Evolutionary conservation across 176 grass and related monocot genomes (phyloP), one percentile per base, ranked within the genome.

Genomic region (Bonia amplexicaulis): DNA sequence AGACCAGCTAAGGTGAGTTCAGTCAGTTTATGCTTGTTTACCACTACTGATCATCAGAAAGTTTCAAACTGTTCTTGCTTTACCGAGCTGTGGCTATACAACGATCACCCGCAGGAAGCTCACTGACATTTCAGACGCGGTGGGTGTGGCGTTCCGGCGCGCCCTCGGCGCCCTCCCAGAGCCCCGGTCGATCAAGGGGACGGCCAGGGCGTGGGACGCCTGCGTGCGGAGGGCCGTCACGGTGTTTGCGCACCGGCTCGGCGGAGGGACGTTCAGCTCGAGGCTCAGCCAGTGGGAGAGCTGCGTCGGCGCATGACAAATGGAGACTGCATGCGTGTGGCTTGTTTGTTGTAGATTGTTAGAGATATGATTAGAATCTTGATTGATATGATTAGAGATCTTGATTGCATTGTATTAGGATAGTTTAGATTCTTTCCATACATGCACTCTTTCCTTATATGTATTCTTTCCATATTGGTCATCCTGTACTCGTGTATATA

Each of bases 201-300:
- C 70, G 12, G 64, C 46, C 4, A 27, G 17, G 46, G 71, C 33
- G 0, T 90, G 88, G 88, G 83, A 82, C 12, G 1, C 13, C 13
- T 44, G 54, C 19, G 71, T 62, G 12, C 63, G 70, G 1, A 41
- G 9, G 12, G 77, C 44, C 12, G 22, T 89, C n/a, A n/a, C n/a
- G n/a, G n/a, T n/a, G n/a, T n/a, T n/a, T n/a, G n/a, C n/a, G n/a
- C 7, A 11, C 3, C 40, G 20, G 22, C 3, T 53, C 2, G 31
- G 71, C 1, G 88, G 88, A 25, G 88, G 82, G 33, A 76, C 31
- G 12, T 60, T 63, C 33, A 62, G 77, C 82, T 76, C 70, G 7
- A 60, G 5, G 22, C 33, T 23, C 5, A 7, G 82, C 6, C 19
- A 12, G 25, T 81, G 61, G 82, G 23, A 76, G 63, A 81, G 59